Evolutionary conservation across 306 rosid genomes (phyloP).

Genomic region (Argentina anserina): DNA sequence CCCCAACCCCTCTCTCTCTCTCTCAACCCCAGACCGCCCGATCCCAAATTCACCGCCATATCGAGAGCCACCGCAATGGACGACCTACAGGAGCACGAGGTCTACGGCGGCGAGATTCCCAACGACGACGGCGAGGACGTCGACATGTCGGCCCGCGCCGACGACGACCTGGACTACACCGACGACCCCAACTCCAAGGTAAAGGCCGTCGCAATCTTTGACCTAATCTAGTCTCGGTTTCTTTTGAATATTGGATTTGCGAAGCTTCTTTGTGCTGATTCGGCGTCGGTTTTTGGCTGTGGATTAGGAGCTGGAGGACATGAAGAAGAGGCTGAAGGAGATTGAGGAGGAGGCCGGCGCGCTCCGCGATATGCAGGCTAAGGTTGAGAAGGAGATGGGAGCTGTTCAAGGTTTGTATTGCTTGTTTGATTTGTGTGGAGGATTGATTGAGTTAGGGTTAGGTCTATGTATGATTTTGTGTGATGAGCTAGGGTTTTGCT

Average conservation of each 20-base stretch:
- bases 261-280: background rate
- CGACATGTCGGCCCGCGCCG: constrained; percentile 44
- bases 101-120: constrained; percentile 69
- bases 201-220: background rate
- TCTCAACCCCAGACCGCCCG: background rate
- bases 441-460: constrained; percentile 16
- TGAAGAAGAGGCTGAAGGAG: constrained; percentile 97
- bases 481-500: background rate
- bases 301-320: constrained; percentile 88
- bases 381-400: constrained; percentile 99
- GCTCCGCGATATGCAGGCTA: constrained; percentile 98
- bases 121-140: constrained; percentile 55
- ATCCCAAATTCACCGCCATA: background rate
- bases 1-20: background rate
- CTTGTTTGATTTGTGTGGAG: background rate
- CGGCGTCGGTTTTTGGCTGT: background rate
- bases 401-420: constrained; percentile 65
- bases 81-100: constrained; percentile 58
- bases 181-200: constrained; percentile 54
- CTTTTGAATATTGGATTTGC: background rate
- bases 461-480: background rate
- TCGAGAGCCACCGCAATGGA: constrained; percentile 28
- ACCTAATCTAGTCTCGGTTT: background rate
- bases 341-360: constrained; percentile 97
- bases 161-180: constrained; percentile 38